Conservation (phyloP, 257 asterid genomes). For the Vinca minor region DNA sequence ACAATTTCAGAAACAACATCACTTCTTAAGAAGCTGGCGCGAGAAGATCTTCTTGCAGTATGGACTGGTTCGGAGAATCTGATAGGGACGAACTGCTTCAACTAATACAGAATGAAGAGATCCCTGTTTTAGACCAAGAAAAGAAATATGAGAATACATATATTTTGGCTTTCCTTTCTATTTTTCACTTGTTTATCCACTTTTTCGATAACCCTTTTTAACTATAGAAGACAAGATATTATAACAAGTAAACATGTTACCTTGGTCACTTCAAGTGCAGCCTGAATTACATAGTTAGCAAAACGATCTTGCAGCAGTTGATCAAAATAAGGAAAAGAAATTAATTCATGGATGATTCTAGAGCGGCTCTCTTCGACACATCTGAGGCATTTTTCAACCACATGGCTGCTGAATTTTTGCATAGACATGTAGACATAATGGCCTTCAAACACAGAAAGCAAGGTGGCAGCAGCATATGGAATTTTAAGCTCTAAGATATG, state of each 20-base stretch:
- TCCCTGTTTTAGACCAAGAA: slow-evolving; percentile 23
- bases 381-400: slow-evolving; percentile 34
- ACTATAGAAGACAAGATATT: neutral
- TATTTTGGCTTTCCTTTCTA: neutral
- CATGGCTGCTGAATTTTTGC: slow-evolving; percentile 45
- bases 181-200: neutral
- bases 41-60: slow-evolving; percentile 44
- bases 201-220: too few species aligned
- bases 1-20: slow-evolving; percentile 8
- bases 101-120: slow-evolving; percentile 18
- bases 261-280: slow-evolving; percentile 38
- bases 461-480: slow-evolving; percentile 20
- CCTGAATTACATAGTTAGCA: slow-evolving; percentile 40
- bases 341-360: slow-evolving; percentile 25
- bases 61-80: slow-evolving; percentile 30
- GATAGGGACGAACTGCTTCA: slow-evolving; percentile 26
- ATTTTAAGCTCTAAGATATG: slow-evolving; percentile 30
- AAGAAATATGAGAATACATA: slow-evolving; percentile 4
- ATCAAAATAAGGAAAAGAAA: slow-evolving; percentile 26
- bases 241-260: slow-evolving; percentile 9
- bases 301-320: slow-evolving; percentile 35
- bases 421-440: slow-evolving; percentile 28
- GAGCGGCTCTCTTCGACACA: slow-evolving; percentile 20
- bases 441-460: slow-evolving; percentile 33
- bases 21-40: slow-evolving; percentile 29